Percentiles rank a stretch among this genome's conserved stretches.
phyloP scores from a whole-genome alignment of 2,329 filamentous ascomycete genomes.

The Beauveria scarabaeidicola region DNA sequence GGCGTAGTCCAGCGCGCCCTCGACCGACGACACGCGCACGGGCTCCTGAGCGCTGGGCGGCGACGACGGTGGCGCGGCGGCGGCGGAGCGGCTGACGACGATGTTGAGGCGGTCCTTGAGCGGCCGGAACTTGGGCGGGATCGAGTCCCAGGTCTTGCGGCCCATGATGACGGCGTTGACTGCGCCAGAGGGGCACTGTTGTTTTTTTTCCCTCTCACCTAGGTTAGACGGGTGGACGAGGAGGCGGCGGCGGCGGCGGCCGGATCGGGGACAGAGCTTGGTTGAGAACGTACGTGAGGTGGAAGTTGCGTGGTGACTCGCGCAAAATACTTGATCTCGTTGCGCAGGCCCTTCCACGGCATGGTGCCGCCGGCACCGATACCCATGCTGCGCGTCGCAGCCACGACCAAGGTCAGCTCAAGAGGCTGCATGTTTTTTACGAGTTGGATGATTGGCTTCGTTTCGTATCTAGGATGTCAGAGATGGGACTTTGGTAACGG shows the following conservation, averaged over 20 bases:
- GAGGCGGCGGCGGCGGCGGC: too few relatives aligned
- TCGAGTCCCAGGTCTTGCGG: slow-evolving; percentile 91
- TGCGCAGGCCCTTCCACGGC: slow-evolving; percentile 81
- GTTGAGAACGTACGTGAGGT: slow-evolving; percentile 24
- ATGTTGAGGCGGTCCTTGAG: slow-evolving; percentile 75
- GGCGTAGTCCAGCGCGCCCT: slow-evolving; percentile 46
- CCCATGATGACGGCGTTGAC: slow-evolving; percentile 89
- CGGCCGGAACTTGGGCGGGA: slow-evolving; percentile 70
- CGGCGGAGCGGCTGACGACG: slow-evolving; percentile 56
- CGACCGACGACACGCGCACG: slow-evolving; percentile 50
- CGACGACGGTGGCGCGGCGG: slow-evolving; percentile 14
- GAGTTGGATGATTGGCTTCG: background rate
- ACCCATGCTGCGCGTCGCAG: slow-evolving; percentile 82
- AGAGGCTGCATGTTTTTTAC: slow-evolving; percentile 26
- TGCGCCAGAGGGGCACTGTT: slow-evolving; percentile 24
- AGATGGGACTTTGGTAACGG: background rate
- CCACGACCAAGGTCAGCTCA: slow-evolving; percentile 84
- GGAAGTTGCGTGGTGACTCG: slow-evolving; percentile 69
- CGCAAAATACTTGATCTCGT: slow-evolving; percentile 93
- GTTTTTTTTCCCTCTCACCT: too few relatives aligned
- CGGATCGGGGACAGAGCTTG: background rate
- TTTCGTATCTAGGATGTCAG: background rate
- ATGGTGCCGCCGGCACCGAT: slow-evolving; percentile 73
- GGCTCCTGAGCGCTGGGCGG: slow-evolving; percentile 28
- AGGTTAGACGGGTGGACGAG: too few relatives aligned